Evolutionary conservation across 257 asterid species (phyloP).

Genomic region (Solanum dulcamara): DNA sequence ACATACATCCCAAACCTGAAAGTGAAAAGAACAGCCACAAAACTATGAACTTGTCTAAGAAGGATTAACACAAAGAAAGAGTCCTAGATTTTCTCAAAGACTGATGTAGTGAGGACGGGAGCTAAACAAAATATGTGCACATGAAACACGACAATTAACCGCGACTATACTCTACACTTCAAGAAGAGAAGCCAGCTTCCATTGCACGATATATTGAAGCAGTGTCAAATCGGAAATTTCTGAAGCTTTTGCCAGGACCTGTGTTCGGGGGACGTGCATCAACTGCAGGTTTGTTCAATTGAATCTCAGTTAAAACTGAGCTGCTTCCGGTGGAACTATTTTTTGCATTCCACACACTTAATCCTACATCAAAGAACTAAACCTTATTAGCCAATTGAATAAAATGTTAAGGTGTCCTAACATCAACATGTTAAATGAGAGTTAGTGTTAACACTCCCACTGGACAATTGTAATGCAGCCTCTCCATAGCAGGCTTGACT

Average conservation of each 20-base stretch:
- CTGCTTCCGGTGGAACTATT: conserved; percentile 44
- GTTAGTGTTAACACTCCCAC: not conserved
- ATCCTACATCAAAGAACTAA: conserved; percentile 29
- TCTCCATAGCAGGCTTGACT: not conserved
- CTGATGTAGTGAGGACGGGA: not conserved
- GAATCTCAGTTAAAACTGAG: conserved; percentile 38
- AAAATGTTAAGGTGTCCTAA: not conserved
- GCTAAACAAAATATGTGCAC: conserved; percentile 12
- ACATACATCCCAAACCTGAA: not conserved
- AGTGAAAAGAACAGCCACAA: conserved; percentile 13
- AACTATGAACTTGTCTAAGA: conserved; percentile 1
- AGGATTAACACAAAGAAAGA: not conserved
- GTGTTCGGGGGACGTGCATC: conserved; percentile 24
- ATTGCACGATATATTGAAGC: conserved; percentile 46
- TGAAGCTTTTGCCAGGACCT: conserved; percentile 47
- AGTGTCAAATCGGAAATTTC: conserved; percentile 65
- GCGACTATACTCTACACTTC: not conserved
- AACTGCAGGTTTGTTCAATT: conserved; percentile 26
- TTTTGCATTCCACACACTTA: conserved; percentile 63
- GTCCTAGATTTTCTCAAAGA: not conserved
- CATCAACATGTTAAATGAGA: not conserved
- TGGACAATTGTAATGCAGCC: not conserved
- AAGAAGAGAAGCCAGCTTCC: conserved; percentile 47
- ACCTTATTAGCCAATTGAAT: not conserved
- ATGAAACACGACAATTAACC: not conserved